Evolutionary conservation across 768 basidiomycete genomes (phyloP).

Genomic region (Lactarius psammicola): DNA sequence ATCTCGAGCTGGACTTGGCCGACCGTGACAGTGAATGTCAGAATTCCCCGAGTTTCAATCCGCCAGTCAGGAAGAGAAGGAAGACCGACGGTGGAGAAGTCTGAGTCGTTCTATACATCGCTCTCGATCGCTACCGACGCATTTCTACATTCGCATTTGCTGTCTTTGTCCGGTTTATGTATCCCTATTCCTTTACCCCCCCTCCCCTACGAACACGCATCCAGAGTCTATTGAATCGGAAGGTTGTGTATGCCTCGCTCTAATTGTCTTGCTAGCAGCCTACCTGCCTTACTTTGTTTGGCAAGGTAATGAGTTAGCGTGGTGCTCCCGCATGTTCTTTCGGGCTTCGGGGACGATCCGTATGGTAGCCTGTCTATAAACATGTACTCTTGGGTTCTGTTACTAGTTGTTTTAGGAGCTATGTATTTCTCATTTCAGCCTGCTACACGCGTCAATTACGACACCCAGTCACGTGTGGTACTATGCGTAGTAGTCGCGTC

Average conservation of each 20-base stretch:
- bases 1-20: slow-evolving; percentile 8
- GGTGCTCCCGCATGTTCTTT: neutral
- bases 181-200: slow-evolving; percentile 14
- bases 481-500: neutral
- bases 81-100: slow-evolving; percentile 30
- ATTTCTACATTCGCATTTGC: slow-evolving; percentile 6
- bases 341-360: neutral
- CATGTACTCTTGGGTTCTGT: slow-evolving; percentile 17
- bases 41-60: slow-evolving; percentile 6
- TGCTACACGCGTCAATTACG: neutral
- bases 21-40: slow-evolving; percentile 26
- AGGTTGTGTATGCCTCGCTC: slow-evolving; percentile 7
- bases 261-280: slow-evolving; percentile 3
- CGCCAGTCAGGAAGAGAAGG: slow-evolving; percentile 38
- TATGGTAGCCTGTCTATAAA: slow-evolving; percentile 7
- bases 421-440: slow-evolving; percentile 21
- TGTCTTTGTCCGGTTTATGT: slow-evolving; percentile 15
- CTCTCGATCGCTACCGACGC: neutral
- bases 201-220: neutral
- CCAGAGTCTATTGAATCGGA: slow-evolving; percentile 7
- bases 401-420: slow-evolving; percentile 16
- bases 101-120: slow-evolving; percentile 1
- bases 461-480: neutral
- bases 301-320: neutral
- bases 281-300: neutral